Conservation (phyloP, 192 early-diverging fungal species). For the Backusella circina region DNA sequence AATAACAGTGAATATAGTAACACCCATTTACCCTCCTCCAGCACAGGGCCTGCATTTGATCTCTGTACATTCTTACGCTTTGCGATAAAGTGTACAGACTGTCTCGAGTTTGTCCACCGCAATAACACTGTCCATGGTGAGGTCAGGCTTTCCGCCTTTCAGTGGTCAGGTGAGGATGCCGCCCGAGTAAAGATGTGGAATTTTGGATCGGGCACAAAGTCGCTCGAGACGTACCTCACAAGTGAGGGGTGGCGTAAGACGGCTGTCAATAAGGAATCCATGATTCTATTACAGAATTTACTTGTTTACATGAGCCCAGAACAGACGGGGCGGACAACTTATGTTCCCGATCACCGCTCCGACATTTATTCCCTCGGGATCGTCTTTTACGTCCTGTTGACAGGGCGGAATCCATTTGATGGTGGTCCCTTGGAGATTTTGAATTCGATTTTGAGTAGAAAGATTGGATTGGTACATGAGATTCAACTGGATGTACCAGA, state of each 20-base stretch:
- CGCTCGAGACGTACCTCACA: conserved; percentile 17
- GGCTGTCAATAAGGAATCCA: conserved; percentile 15
- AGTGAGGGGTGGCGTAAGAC: conserved; percentile 25
- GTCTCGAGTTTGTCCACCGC: conserved; percentile 30
- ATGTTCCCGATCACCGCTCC: conserved; percentile 31
- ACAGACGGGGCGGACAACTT: conserved; percentile 32
- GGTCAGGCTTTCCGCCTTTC: conserved; percentile 19
- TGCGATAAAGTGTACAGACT: conserved; percentile 29
- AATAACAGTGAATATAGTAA: background rate
- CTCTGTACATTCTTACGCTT: conserved; percentile 27
- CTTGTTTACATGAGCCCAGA: conserved; percentile 27
- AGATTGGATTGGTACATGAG: conserved; percentile 24
- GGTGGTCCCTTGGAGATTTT: conserved; percentile 32
- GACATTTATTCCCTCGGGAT: conserved; percentile 34
- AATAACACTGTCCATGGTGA: conserved; percentile 29
- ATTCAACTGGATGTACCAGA: conserved; percentile 24
- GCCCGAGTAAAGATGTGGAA: conserved; percentile 19
- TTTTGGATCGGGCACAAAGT: conserved; percentile 18
- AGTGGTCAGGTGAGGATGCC: conserved; percentile 21
- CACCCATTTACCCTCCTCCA: background rate
- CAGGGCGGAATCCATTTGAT: conserved; percentile 23
- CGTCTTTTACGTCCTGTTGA: conserved; percentile 26
- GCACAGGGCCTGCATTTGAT: conserved; percentile 11
- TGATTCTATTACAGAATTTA: conserved; percentile 9
- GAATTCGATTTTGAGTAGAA: conserved; percentile 22